A percentile compares a stretch with the other conserved stretches of the same genome.
Evolutionary conservation across 805 yeast species (phyloP).

Genomic region (Danielia oregonensis): DNA sequence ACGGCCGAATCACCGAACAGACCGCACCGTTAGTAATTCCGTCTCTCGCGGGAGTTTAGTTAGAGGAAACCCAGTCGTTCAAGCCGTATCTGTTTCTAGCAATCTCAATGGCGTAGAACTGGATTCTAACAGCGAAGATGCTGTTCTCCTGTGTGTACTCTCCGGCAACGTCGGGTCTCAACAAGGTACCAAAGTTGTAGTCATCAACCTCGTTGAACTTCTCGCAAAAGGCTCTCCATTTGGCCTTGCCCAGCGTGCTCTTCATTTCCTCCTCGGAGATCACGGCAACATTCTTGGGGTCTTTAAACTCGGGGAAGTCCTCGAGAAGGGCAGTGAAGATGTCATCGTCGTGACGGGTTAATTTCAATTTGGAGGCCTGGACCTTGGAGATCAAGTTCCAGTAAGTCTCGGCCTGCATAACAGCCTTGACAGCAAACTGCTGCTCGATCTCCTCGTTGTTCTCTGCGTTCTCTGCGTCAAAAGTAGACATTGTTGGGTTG

Average conservation of each 20-base stretch:
- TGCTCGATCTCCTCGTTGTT: slow-evolving; percentile 93
- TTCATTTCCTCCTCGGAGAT: slow-evolving; percentile 82
- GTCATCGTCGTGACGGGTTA: slow-evolving; percentile 70
- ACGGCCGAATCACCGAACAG: no score
- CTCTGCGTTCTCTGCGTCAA: slow-evolving; percentile 88
- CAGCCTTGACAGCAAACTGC: slow-evolving; percentile 98
- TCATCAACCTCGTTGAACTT: slow-evolving; percentile 84
- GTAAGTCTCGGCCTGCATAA: slow-evolving; percentile 90
- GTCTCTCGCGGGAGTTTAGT: no score
- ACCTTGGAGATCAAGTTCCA: slow-evolving; percentile 74
- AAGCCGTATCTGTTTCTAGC: slow-evolving; percentile 86
- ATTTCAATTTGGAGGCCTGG: slow-evolving; percentile 74
- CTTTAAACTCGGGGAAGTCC: slow-evolving; percentile 85
- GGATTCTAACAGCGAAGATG: slow-evolving; percentile 87
- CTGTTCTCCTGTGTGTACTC: slow-evolving; percentile 84
- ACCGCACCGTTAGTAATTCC: no score
- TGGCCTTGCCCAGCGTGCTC: slow-evolving; percentile 69
- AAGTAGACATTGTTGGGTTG: slow-evolving; percentile 32
- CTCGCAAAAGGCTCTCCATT: slow-evolving; percentile 87
- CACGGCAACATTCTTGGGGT: slow-evolving; percentile 50
- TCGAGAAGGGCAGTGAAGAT: slow-evolving; percentile 56
- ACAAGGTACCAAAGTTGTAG: slow-evolving; percentile 90
- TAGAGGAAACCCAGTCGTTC: slow-evolving; percentile 75
- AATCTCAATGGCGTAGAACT: slow-evolving; percentile 92
- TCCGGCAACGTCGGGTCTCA: slow-evolving; percentile 65